Base-by-base conservation (phyloP, 495 filamentous ascomycete species). In the Cercophora samala region DNA sequence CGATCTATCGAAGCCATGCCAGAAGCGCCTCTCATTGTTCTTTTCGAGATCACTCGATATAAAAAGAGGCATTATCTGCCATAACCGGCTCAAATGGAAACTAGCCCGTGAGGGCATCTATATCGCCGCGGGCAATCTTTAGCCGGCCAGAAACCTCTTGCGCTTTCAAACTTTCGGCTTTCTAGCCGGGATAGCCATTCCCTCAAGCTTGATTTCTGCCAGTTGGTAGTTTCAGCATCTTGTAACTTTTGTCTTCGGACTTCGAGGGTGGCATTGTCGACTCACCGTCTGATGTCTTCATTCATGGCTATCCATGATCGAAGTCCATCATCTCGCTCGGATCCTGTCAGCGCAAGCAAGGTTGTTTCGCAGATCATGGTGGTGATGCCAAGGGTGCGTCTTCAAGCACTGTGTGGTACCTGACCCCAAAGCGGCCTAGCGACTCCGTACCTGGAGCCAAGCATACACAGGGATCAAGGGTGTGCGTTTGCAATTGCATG, bases 381-480 rank as follows among this genome's bases (percentile, higher is more conserved):
- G 11, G 58, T 63, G 53, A 46, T 63, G 59, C 67, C 59, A 65
- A 69, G 67, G 19, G 29, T 6, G 21, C 60, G 56, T 8, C 37
- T 29, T 58, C 19, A 42, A 63, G 42, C 62, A 63, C 64, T 66
- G 64, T 64, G 58, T 60, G 24, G 26, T 69, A 19, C 67, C 60
- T 69, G 59, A 22, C 67, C 46, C 60, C 25, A 62, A 66, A 60
- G 26, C 22, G 6, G 52, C 60, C 68, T 66, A 66, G 67, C 59
- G 29, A 29, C 60, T 54, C 46, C 65, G 68, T 70, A 62, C 70
- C 65, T 68, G 68, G 19, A 11, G 66, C 53, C 65, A 72, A 68
- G 63, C 51, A 56, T 15, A 25, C 26, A 52, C 67, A 72, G 58
- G 71, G 71, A 54, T 66, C 71, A 70, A 66, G 70, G 71, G 71